phyloP scores from a whole-genome alignment of 352 stramenopile species.

The Phytopythium aichiense region DNA sequence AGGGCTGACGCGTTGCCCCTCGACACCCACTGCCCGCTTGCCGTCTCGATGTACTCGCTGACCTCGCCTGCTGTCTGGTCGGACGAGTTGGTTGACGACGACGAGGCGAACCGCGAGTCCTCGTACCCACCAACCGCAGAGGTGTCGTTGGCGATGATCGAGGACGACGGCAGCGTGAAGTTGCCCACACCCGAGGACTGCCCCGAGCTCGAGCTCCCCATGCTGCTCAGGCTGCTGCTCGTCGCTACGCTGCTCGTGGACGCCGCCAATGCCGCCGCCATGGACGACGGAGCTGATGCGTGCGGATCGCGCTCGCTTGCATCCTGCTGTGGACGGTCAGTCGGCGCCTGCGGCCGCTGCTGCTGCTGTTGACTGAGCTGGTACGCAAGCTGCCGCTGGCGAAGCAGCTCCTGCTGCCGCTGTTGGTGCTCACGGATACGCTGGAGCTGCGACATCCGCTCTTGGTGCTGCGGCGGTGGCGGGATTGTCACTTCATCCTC shows the following conservation, averaged over 20 bases:
- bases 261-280: constrained; percentile 9
- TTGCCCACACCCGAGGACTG: constrained; percentile 14
- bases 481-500: constrained; percentile 1
- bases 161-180: constrained; percentile 5
- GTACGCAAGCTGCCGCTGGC: constrained; percentile 9
- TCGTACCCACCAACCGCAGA: constrained; percentile 6
- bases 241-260: constrained; percentile 12
- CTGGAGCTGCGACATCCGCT: constrained; percentile 10
- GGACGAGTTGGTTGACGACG: constrained; percentile 20
- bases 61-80: constrained; percentile 35
- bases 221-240: constrained; percentile 34
- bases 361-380: constrained; percentile 18
- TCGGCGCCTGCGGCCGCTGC: constrained; percentile 14
- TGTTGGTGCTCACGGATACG: constrained; percentile 12
- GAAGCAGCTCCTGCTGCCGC: constrained; percentile 21
- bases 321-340: constrained; percentile 17
- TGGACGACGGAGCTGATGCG: constrained; percentile 13
- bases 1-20: constrained; percentile 12
- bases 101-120: constrained; percentile 12
- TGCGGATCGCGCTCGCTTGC: constrained; percentile 10
- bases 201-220: constrained; percentile 24
- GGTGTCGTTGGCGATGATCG: background rate
- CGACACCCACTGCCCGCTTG: constrained; percentile 61
- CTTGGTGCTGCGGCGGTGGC: constrained; percentile 7
- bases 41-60: constrained; percentile 55